Conservation (phyloP, 345 rosid genomes). For the Eucalyptus regnans region DNA sequence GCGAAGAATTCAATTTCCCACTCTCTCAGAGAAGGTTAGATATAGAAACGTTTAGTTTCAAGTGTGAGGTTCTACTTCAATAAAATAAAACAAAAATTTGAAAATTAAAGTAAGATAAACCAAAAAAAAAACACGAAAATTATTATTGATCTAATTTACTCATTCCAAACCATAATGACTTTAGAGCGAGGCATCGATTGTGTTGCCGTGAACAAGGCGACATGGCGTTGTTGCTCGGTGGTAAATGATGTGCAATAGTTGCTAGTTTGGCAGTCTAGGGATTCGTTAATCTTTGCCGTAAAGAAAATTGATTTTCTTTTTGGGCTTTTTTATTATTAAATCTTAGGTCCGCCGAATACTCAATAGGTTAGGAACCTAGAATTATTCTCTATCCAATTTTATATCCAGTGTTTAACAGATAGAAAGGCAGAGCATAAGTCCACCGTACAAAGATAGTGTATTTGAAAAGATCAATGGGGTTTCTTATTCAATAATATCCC, state of each 20-base stretch:
- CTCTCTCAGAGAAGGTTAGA: fast-evolving
- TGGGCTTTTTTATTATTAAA: background rate
- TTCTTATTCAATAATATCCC: background rate
- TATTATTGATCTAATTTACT: no score
- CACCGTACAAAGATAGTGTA: background rate
- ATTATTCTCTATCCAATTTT: background rate
- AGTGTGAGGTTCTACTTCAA: fast-evolving
- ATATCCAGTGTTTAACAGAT: background rate
- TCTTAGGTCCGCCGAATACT: background rate
- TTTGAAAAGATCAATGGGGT: background rate
- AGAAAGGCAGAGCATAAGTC: background rate
- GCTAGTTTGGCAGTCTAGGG: background rate
- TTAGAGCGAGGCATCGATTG: no score
- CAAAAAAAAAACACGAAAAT: no score
- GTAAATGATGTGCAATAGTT: background rate
- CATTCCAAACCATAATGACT: no score
- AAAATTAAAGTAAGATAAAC: fast-evolving
- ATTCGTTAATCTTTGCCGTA: background rate
- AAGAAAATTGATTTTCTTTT: background rate
- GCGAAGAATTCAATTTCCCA: no score
- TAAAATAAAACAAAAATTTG: fast-evolving
- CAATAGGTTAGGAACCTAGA: background rate
- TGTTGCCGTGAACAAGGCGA: background rate
- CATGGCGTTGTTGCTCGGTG: background rate
- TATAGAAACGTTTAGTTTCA: fast-evolving